Base-by-base conservation (phyloP, 345 rosid species). In the Xanthoceras sorbifolium region DNA sequence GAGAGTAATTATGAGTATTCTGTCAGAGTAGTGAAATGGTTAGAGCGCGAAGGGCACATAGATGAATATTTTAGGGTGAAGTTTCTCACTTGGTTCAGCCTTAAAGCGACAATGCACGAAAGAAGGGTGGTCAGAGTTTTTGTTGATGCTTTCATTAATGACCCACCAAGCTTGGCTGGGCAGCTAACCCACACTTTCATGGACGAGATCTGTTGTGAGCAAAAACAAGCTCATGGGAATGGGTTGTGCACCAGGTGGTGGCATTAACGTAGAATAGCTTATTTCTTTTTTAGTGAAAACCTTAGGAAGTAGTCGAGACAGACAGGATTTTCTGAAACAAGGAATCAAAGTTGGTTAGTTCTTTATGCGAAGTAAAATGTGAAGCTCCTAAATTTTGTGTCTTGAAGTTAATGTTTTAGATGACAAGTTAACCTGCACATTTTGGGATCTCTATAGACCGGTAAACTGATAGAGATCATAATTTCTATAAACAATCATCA, bases 21-120 rank as follows among this genome's bases (percentile, higher is more conserved):
- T 31, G 88, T 88, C 14, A 75, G 91, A 73, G 83, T 77, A 12
- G 71, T 80, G 46, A 88, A 86, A 69, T 85, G 86, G 91, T 74
- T 88, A 78, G 90, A 89, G 82, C 82, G 60, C 7, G 67, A 79
- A 77, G 90, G 90, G 71, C 82, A 86, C 59, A 81, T 90, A 50
- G 71, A 77, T 11, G 85, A 80, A 76, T 82, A 82, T 54, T 88
- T 90, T 66, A 83, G 90, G 75, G 90, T 86, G 15, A 88, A 85
- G 78, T 90, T 88, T 59, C 87, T 88, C n/a, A 86, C 90, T 64
- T 88, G 90, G 93, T 90, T 90, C 82, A 86, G 91, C 78, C 82
- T 84, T 73, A 89, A 89, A 82, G 92, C 89, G 12, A 87, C 86
- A 14, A 25, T 54, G 76, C 88, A 87, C 42, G 88, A 89, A 71